Evolutionary conservation across 2,329 filamentous ascomycete genomes (phyloP).

Genomic region (Trichoderma arundinaceum): DNA sequence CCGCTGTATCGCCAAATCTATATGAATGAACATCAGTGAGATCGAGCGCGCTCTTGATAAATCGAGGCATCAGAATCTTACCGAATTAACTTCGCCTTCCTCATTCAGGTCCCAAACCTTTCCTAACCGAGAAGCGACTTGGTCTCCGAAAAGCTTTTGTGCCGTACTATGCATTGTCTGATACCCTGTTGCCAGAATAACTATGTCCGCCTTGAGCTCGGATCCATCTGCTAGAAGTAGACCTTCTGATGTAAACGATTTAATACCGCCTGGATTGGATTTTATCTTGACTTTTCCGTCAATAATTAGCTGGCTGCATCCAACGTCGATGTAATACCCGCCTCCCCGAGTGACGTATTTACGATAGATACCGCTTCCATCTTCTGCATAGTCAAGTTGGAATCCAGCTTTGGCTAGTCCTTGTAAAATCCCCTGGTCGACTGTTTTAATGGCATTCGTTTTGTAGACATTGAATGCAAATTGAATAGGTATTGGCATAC

Average conservation of each 20-base stretch:
- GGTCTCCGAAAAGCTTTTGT: neutral
- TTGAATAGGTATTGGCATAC: conserved; percentile 6
- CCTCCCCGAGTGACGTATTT: conserved; percentile 16
- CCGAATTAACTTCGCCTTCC: conserved; percentile 60
- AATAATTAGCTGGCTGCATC: conserved; percentile 20
- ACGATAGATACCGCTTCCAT: conserved; percentile 14
- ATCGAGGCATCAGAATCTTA: conserved; percentile 34
- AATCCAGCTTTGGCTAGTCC: conserved; percentile 8
- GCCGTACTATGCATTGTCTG: conserved; percentile 11
- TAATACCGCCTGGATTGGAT: neutral
- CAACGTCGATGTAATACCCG: conserved; percentile 14
- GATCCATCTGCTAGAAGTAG: conserved; percentile 12
- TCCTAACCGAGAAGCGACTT: conserved; percentile 46
- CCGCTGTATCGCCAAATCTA: conserved; percentile 61
- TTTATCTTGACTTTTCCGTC: conserved; percentile 11
- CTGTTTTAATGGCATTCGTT: neutral
- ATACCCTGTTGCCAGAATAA: conserved; percentile 9
- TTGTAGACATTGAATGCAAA: neutral
- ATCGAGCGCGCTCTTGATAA: neutral
- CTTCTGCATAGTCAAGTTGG: neutral
- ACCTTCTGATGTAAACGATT: neutral
- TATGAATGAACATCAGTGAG: neutral
- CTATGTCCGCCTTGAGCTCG: conserved; percentile 10
- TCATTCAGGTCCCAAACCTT: conserved; percentile 67
- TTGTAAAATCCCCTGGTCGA: neutral